Conservation (phyloP, 768 basidiomycete species). For the Russula dissimulans region DNA sequence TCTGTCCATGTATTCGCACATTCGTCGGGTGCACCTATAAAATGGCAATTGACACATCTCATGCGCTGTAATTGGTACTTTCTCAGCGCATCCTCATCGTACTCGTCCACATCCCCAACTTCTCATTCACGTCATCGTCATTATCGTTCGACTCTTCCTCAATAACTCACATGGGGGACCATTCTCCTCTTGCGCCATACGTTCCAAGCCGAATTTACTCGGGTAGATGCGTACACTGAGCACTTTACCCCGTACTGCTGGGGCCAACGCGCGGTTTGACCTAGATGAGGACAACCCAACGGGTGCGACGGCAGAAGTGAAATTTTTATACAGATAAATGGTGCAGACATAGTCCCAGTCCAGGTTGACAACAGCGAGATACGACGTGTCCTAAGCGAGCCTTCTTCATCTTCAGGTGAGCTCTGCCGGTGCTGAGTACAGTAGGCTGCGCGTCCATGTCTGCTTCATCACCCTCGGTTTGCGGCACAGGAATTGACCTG, state of each 20-base stretch:
- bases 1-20: slow-evolving; percentile 31
- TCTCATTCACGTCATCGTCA: slow-evolving; percentile 53
- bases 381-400: slow-evolving; percentile 47
- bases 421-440: slow-evolving; percentile 44
- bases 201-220: slow-evolving; percentile 85
- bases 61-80: slow-evolving; percentile 90
- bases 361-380: slow-evolving; percentile 82
- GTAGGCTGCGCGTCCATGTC: slow-evolving; percentile 72
- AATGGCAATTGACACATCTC: slow-evolving; percentile 43
- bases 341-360: slow-evolving; percentile 98
- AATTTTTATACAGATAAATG: slow-evolving; percentile 82
- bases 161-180: slow-evolving; percentile 87
- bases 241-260: slow-evolving; percentile 53
- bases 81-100: slow-evolving; percentile 80
- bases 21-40: background rate
- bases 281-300: slow-evolving; percentile 34
- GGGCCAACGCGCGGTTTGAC: slow-evolving; percentile 19
- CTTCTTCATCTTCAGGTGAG: slow-evolving; percentile 29
- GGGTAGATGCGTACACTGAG: slow-evolving; percentile 78
- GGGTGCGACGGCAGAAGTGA: slow-evolving; percentile 73
- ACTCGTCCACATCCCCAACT: slow-evolving; percentile 62
- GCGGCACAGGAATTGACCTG: slow-evolving; percentile 33
- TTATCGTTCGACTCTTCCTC: slow-evolving; percentile 37
- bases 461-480: slow-evolving; percentile 46
- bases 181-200: slow-evolving; percentile 77